phyloP scores from a whole-genome alignment of 1,284 basidiomycete genomes.

The Kwoniella shivajii region DNA sequence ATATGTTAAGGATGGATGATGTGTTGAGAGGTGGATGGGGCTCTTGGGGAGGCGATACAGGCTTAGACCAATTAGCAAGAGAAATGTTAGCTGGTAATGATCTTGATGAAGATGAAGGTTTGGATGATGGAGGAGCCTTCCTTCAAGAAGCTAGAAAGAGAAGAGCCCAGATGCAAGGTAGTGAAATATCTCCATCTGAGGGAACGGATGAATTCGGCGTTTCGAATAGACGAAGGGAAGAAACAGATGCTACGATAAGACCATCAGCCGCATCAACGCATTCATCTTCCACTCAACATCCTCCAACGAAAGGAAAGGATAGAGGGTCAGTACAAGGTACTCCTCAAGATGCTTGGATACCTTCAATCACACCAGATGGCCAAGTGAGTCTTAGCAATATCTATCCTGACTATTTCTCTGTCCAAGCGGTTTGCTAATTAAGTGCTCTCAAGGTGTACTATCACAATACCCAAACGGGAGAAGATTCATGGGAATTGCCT shows the following conservation, averaged over 20 bases:
- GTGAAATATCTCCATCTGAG: neutral
- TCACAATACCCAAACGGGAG: conserved; percentile 86
- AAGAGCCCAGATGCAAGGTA: conserved; percentile 5
- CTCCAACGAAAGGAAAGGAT: neutral
- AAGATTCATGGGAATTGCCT: conserved; percentile 81
- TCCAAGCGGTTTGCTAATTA: neutral
- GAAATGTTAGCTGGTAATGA: conserved; percentile 36
- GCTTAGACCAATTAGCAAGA: conserved; percentile 42
- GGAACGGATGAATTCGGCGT: conserved; percentile 22
- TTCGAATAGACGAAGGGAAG: conserved; percentile 5
- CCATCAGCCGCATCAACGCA: conserved; percentile 17
- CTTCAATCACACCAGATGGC: conserved; percentile 52
- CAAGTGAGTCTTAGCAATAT: conserved; percentile 43
- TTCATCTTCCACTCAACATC: conserved; percentile 3
- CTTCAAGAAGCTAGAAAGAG: conserved; percentile 24
- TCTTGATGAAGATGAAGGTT: conserved; percentile 9
- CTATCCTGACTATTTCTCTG: neutral
- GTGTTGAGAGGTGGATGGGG: conserved; percentile 28
- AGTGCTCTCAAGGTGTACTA: conserved; percentile 74
- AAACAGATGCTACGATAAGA: conserved; percentile 34
- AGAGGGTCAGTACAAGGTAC: conserved; percentile 11
- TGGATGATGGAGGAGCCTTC: conserved; percentile 22
- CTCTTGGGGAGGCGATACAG: conserved; percentile 24
- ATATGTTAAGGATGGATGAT: conserved; percentile 35
- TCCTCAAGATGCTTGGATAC: conserved; percentile 53